phyloP scores from a whole-genome alignment of 345 rosid genomes.

The Garcia nutans region DNA sequence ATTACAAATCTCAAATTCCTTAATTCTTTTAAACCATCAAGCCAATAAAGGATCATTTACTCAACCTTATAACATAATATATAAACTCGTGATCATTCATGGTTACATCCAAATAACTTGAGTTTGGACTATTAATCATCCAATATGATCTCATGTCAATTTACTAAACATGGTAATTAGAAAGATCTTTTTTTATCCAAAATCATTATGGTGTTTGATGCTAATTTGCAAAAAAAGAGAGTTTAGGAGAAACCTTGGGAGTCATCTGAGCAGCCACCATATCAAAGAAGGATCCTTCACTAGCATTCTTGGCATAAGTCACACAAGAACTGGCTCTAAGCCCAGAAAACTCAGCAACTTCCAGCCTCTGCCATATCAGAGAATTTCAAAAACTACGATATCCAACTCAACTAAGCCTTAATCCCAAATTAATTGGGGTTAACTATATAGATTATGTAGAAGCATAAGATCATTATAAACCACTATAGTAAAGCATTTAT shows the following conservation, averaged over 20 bases:
- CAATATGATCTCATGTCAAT: no score
- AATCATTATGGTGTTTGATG: background rate
- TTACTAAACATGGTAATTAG: background rate
- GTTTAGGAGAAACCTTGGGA: conserved; percentile 47
- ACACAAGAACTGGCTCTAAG: conserved; percentile 49
- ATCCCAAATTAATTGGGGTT: no score
- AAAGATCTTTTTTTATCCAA: no score
- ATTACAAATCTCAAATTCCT: background rate
- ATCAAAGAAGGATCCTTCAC: conserved; percentile 68
- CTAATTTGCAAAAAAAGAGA: background rate
- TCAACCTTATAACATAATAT: no score
- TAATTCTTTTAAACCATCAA: background rate
- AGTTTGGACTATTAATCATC: background rate
- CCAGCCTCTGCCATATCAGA: conserved; percentile 53
- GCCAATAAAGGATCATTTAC: background rate
- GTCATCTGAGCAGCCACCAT: conserved; percentile 68
- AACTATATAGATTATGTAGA: no score
- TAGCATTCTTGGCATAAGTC: conserved; percentile 37
- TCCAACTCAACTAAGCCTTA: no score
- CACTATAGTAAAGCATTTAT: background rate
- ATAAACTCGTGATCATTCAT: background rate
- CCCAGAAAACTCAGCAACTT: conserved; percentile 75
- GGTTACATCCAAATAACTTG: background rate
- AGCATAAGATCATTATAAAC: no score
- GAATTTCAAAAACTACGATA: background rate